Conservation (phyloP, 768 basidiomycete species). For the Dioszegia aurantiaca region DNA sequence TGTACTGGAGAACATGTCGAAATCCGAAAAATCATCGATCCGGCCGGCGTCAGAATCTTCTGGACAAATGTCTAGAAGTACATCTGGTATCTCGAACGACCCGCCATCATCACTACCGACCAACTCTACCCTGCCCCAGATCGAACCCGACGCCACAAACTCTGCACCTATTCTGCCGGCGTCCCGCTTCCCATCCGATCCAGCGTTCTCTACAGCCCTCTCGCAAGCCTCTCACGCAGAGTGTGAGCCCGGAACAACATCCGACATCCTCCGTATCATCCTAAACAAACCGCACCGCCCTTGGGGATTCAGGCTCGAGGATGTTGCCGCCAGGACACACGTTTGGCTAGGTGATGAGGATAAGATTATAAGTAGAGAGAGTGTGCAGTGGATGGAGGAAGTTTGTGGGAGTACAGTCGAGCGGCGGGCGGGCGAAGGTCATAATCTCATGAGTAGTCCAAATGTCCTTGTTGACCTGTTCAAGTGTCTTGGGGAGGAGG, state of each 20-base stretch:
- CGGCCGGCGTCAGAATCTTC: neutral
- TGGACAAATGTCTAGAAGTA: neutral
- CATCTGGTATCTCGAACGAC: neutral
- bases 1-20: neutral
- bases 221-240: constrained; percentile 94
- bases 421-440: constrained; percentile 83
- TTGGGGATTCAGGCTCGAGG: constrained; percentile 84
- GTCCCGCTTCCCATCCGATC: constrained; percentile 14
- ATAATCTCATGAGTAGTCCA: constrained; percentile 85
- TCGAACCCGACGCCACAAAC: neutral
- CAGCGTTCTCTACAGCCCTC: constrained; percentile 72
- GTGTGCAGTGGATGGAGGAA: constrained; percentile 77
- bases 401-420: constrained; percentile 73
- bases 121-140: neutral
- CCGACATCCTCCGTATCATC: constrained; percentile 79
- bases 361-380: constrained; percentile 87
- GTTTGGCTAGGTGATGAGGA: constrained; percentile 94
- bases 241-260: constrained; percentile 82
- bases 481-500: constrained; percentile 39
- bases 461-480: constrained; percentile 51
- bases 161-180: neutral
- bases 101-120: neutral
- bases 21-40: neutral
- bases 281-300: constrained; percentile 75
- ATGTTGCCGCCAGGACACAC: constrained; percentile 70